These are phyloP conservation scores for Tricholoma bakamatsutake DNA, from an alignment of 768 basidiomycete genomes.

Conservation along the genomic window DNA sequence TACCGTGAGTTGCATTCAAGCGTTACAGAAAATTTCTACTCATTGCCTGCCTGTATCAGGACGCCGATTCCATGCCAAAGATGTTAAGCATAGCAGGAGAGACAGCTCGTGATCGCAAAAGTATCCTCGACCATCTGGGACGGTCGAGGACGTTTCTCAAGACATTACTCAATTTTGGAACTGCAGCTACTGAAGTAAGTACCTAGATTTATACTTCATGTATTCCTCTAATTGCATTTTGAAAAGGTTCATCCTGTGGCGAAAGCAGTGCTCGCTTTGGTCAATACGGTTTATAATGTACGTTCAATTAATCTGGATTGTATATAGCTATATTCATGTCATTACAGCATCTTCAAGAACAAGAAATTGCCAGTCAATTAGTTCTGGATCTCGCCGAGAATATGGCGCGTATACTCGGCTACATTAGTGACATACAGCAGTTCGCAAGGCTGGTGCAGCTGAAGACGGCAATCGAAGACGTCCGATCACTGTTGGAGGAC, in stretches of 20 bases:
- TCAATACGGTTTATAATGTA: neutral
- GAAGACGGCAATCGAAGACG: slow-evolving; percentile 17
- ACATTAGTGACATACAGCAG: slow-evolving; percentile 18
- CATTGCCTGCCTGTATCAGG: neutral
- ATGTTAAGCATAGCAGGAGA: neutral
- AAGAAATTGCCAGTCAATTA: slow-evolving; percentile 12
- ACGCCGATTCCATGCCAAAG: neutral
- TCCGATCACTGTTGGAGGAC: slow-evolving; percentile 16
- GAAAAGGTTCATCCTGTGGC: neutral
- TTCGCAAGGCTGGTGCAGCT: slow-evolving; percentile 16
- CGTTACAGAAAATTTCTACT: neutral
- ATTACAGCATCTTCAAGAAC: neutral
- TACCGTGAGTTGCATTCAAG: no score
- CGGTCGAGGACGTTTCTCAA: neutral
- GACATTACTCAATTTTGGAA: neutral
- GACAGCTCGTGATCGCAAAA: neutral
- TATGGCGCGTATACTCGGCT: slow-evolving; percentile 18
- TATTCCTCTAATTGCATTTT: neutral
- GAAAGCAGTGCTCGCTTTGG: neutral
- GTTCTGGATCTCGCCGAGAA: slow-evolving; percentile 12
- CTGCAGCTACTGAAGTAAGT: neutral
- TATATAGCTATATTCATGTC: neutral
- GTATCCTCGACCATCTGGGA: neutral
- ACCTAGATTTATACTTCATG: neutral
- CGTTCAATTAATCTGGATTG: neutral